phyloP scores from a whole-genome alignment of 345 rosid species.

The Pistacia integerrima region DNA sequence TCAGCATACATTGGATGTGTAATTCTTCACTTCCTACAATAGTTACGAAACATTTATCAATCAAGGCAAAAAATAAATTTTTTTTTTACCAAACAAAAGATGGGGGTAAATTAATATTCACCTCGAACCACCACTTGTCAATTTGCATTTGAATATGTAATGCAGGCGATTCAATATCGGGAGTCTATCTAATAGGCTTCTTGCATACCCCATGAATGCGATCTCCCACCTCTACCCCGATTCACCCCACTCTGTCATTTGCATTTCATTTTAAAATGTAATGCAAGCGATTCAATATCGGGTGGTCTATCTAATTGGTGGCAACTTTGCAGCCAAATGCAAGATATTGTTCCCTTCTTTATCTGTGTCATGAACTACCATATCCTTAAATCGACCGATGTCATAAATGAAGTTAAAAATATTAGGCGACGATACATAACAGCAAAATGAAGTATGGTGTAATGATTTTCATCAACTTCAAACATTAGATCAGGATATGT shows the following conservation, averaged over 20 bases:
- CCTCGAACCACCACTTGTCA: conserved; percentile 28
- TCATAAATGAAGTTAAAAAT: conserved; percentile 19
- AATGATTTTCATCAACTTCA: background rate
- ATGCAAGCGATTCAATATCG: too few species aligned
- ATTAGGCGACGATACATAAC: conserved; percentile 10
- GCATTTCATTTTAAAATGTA: too few species aligned
- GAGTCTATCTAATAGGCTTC: too few species aligned
- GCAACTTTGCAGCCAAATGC: conserved; percentile 26
- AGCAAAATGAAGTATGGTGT: conserved; percentile 26
- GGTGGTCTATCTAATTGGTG: conserved; percentile 13
- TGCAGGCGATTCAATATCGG: conserved; percentile 9
- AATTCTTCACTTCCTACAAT: conserved; percentile 3
- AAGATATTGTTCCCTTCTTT: conserved; percentile 10
- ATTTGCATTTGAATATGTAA: conserved; percentile 23
- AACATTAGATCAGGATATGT: background rate
- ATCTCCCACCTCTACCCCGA: too few species aligned
- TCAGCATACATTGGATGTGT: background rate
- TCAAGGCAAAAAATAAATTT: background rate
- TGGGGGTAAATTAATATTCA: background rate
- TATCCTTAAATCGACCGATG: conserved; percentile 6
- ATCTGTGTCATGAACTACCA: background rate
- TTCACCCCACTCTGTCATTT: too few species aligned
- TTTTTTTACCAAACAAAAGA: background rate
- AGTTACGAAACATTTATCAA: background rate
- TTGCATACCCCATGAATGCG: too few species aligned